Evolutionary conservation across 2,329 filamentous ascomycete species (phyloP).

Genomic region (Neofusicoccum laricinum): DNA sequence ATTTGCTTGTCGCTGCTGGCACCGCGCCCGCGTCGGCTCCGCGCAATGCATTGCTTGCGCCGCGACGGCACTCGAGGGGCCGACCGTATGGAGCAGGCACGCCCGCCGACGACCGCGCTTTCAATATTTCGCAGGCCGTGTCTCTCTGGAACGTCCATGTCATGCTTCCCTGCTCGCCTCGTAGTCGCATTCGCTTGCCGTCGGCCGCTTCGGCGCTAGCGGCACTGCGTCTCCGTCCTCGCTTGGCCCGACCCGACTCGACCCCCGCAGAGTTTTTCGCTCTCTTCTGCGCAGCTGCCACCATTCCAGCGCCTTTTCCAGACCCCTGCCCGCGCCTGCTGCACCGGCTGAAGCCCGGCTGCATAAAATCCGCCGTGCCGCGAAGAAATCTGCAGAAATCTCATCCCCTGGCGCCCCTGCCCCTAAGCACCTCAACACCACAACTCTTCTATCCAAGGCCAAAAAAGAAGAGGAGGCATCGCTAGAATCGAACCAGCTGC

Average conservation of each 20-base stretch:
- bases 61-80: not conserved
- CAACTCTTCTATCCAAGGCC: too few relatives aligned
- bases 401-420: too few relatives aligned
- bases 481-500: too few relatives aligned
- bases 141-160: not conserved
- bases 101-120: not conserved
- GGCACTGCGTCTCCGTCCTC: not conserved
- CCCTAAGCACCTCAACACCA: too few relatives aligned
- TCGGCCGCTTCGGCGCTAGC: not conserved
- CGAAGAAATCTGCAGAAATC: too few relatives aligned
- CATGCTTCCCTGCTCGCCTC: not conserved
- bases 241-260: not conserved
- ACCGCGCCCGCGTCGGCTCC: not conserved
- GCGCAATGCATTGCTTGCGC: not conserved
- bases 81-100: not conserved
- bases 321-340: too few relatives aligned
- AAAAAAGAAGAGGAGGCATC: too few relatives aligned
- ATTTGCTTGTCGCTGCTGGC: not conserved
- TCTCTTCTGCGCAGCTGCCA: not conserved
- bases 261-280: not conserved
- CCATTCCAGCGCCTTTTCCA: not conserved
- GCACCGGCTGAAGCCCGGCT: too few relatives aligned
- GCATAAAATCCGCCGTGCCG: too few relatives aligned
- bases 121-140: not conserved
- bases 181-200: conserved; percentile 1